Evolutionary conservation across 371 early-diverging fungal genomes (phyloP).

Genomic region (Fennellomyces sp.): DNA sequence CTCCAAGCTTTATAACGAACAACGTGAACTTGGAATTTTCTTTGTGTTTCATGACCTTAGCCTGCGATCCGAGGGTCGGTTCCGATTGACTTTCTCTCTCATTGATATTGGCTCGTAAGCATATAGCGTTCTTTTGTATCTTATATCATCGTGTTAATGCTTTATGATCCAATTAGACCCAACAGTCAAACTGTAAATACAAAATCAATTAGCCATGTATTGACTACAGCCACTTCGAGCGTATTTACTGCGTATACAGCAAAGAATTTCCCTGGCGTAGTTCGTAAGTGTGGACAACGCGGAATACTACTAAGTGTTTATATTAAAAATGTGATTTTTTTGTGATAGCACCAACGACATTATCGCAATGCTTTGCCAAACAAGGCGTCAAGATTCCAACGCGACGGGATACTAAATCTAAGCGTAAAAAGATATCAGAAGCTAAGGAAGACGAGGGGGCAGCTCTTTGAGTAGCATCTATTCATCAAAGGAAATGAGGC

Average conservation of each 20-base stretch:
- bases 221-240: conserved; percentile 45
- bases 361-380: conserved; percentile 71
- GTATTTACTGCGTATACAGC: conserved; percentile 64
- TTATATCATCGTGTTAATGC: too few relatives aligned
- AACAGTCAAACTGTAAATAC: conserved; percentile 37
- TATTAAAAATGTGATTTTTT: not conserved
- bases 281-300: conserved; percentile 42
- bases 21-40: conserved; percentile 73
- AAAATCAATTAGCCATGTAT: conserved; percentile 30
- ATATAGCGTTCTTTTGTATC: too few relatives aligned
- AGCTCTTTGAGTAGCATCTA: not conserved
- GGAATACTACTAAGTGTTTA: not conserved
- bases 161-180: conserved; percentile 20
- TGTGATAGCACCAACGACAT: conserved; percentile 58
- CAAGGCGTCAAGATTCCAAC: conserved; percentile 76
- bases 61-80: conserved; percentile 68
- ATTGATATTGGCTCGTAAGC: conserved; percentile 53
- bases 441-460: not conserved
- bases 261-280: conserved; percentile 71
- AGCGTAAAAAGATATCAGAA: conserved; percentile 1
- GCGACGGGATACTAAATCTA: conserved; percentile 29
- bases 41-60: conserved; percentile 78
- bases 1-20: conserved; percentile 58
- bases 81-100: conserved; percentile 66
- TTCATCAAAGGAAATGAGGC: not conserved